These are phyloP conservation scores for Trypanosoma lewisi DNA, from an alignment of 208 protist genomes.

Conservation along the genomic window DNA sequence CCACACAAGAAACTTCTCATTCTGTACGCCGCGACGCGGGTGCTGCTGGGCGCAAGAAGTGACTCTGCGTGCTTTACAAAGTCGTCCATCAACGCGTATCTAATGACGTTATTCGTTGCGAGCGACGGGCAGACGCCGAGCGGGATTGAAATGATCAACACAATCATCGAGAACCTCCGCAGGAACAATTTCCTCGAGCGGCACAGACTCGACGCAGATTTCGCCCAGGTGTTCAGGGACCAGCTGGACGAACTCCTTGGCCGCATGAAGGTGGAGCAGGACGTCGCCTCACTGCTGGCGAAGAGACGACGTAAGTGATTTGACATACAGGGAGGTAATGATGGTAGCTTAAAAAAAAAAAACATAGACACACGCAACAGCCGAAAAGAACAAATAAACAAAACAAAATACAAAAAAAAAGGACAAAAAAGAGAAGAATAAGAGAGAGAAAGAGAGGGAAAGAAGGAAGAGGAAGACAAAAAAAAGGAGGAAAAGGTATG, in stretches of 20 bases:
- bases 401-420: not conserved
- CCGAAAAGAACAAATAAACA: not conserved
- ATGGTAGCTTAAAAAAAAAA: not conserved
- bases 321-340: too few relatives aligned
- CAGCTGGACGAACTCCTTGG: conserved; percentile 66
- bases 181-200: conserved; percentile 60
- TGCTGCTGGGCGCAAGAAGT: conserved; percentile 53
- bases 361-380: not conserved
- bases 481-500: conserved; percentile 16
- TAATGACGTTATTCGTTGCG: conserved; percentile 78
- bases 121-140: conserved; percentile 60
- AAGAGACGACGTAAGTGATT: conserved; percentile 20
- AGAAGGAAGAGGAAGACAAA: not conserved
- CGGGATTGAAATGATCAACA: conserved; percentile 63
- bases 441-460: not conserved
- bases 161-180: conserved; percentile 72
- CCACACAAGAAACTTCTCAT: conserved; percentile 79
- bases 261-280: conserved; percentile 72
- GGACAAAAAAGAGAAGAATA: not conserved
- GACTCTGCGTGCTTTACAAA: conserved; percentile 48
- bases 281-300: conserved; percentile 51
- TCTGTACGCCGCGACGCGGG: conserved; percentile 73
- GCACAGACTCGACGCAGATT: conserved; percentile 54
- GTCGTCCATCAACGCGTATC: conserved; percentile 64
- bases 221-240: conserved; percentile 48